phyloP scores from a whole-genome alignment of 1,284 basidiomycete genomes.

The Chalciporus sp. region DNA sequence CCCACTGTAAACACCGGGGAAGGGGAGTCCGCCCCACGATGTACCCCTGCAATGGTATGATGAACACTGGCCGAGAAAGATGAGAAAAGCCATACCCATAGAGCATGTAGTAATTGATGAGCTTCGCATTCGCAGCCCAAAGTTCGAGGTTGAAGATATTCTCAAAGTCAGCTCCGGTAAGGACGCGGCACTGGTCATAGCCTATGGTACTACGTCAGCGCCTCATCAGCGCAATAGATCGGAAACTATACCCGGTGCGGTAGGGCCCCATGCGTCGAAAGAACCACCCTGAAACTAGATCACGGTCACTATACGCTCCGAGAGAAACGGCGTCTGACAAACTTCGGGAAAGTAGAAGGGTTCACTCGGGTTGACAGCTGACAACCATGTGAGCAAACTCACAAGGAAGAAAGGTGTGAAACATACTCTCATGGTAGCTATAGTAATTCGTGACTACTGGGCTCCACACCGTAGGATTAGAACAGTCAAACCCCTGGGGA shows the following conservation, averaged over 20 bases:
- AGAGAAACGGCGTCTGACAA: slow-evolving; percentile 5
- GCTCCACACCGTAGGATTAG: slow-evolving; percentile 31
- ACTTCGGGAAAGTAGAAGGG: slow-evolving; percentile 38
- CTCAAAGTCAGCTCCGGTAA: slow-evolving; percentile 72
- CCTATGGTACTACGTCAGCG: slow-evolving; percentile 31
- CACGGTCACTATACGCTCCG: slow-evolving; percentile 10
- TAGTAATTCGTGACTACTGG: slow-evolving; percentile 32
- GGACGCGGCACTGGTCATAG: slow-evolving; percentile 50
- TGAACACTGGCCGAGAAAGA: slow-evolving; percentile 1
- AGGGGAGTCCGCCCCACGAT: slow-evolving; percentile 76
- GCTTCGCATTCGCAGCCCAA: slow-evolving; percentile 76
- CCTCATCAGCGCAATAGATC: neutral
- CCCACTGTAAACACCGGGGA: slow-evolving; percentile 62
- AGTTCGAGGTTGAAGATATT: slow-evolving; percentile 75
- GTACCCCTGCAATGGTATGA: slow-evolving; percentile 55
- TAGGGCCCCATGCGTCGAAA: slow-evolving; percentile 75
- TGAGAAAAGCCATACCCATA: slow-evolving; percentile 53
- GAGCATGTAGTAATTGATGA: slow-evolving; percentile 80
- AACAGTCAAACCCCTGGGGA: slow-evolving; percentile 38
- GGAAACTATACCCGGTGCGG: slow-evolving; percentile 50
- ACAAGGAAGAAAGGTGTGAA: neutral
- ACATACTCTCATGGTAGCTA: slow-evolving; percentile 32
- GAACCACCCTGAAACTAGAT: slow-evolving; percentile 68
- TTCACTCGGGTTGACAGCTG: slow-evolving; percentile 30
- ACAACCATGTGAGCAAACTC: slow-evolving; percentile 8